Evolutionary conservation across 306 rosid genomes (phyloP).

Genomic region (Cicer judaicum): DNA sequence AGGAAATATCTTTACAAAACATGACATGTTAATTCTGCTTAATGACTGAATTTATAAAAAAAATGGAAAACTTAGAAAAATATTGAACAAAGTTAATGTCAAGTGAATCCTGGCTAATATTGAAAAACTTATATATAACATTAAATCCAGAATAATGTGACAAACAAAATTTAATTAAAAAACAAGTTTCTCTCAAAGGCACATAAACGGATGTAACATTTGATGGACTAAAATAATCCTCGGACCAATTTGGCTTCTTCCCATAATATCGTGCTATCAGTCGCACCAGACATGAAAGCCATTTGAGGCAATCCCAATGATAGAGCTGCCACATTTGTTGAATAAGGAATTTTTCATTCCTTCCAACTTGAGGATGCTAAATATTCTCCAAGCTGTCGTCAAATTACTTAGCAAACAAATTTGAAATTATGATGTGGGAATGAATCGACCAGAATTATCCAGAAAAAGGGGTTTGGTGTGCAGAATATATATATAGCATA

Average conservation of each 20-base stretch:
- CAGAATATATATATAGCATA: background rate
- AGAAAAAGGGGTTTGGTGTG: background rate
- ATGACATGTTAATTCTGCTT: too few relatives aligned
- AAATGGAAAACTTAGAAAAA: background rate
- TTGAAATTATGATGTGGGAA: background rate
- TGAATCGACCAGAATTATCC: background rate
- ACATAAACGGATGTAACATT: background rate
- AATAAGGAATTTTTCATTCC: background rate
- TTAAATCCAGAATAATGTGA: background rate
- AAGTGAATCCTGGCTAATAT: background rate
- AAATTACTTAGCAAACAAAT: conserved; percentile 21
- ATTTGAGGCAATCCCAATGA: background rate
- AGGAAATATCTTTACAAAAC: too few relatives aligned
- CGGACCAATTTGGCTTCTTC: conserved; percentile 20
- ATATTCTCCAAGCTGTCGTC: conserved; percentile 8
- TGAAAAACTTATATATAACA: background rate
- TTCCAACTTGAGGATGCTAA: conserved; percentile 27
- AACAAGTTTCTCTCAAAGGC: background rate
- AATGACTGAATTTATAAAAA: too few relatives aligned
- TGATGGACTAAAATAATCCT: conserved; percentile 17
- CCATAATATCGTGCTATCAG: conserved; percentile 2
- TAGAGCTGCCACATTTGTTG: background rate
- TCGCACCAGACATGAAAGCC: background rate
- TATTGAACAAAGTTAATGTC: background rate
- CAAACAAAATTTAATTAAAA: background rate